Evolutionary conservation across 2,329 filamentous ascomycete genomes (phyloP).

Genomic region (Hirsutella thompsonii): DNA sequence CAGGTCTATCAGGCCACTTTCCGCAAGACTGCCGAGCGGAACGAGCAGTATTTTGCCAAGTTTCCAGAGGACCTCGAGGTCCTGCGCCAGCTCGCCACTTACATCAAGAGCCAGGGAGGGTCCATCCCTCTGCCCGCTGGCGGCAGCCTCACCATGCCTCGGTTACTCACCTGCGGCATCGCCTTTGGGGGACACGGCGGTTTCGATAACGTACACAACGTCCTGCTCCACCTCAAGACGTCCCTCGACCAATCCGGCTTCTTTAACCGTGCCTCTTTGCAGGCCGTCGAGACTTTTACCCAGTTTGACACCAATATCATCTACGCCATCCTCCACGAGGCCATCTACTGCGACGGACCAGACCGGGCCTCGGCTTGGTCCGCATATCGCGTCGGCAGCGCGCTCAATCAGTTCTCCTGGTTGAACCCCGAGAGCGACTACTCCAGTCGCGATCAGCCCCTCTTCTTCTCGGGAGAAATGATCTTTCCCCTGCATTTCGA

Average conservation of each 20-base stretch:
- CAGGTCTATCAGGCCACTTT: conserved; percentile 66
- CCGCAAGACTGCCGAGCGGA: conserved; percentile 56
- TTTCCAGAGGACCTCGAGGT: conserved; percentile 66
- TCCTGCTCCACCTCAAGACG: conserved; percentile 55
- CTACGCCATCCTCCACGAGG: conserved; percentile 79
- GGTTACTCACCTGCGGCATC: conserved; percentile 69
- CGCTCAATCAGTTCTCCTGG: conserved; percentile 36
- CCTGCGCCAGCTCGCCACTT: conserved; percentile 52
- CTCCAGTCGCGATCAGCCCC: conserved; percentile 23
- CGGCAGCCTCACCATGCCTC: conserved; percentile 56
- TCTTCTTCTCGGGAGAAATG: conserved; percentile 89
- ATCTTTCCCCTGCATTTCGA: conserved; percentile 78
- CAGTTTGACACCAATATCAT: conserved; percentile 66
- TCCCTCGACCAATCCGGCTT: conserved; percentile 69
- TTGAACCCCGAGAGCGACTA: conserved; percentile 23
- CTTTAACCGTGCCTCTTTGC: conserved; percentile 59
- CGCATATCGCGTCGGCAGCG: conserved; percentile 48
- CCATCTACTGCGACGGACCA: conserved; percentile 67
- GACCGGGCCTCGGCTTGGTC: conserved; percentile 60
- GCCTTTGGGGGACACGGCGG: conserved; percentile 69
- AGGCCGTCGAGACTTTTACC: conserved; percentile 51
- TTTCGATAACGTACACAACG: conserved; percentile 59
- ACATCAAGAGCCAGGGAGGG: conserved; percentile 45
- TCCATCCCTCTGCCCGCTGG: conserved; percentile 55
- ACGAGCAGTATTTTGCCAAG: conserved; percentile 69